Evolutionary conservation across 352 stramenopile genomes (phyloP), one percentile per base, ranked within the genome.

Genomic region (Elongisporangium prolatum): DNA sequence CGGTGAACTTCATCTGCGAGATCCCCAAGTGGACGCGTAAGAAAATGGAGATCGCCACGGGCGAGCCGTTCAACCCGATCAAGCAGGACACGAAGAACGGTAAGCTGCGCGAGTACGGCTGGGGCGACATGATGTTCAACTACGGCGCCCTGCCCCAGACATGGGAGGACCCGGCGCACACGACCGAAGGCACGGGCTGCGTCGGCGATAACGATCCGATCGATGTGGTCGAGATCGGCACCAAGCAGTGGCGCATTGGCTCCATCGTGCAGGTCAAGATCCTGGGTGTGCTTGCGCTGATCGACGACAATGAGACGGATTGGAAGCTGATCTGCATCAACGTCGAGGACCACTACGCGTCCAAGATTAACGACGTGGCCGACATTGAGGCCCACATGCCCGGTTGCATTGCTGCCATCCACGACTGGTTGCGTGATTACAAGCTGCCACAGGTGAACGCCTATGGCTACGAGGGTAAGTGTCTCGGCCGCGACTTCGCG

Each of bases 1-100:
- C 74, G 48, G 84, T 93, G 47, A 79, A 98, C 77, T 92, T 94
- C 50, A 71, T 93, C 89, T 98, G 95, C 56, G 97, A 99, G 77
- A 99, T 99, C 65, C 97, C 97, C 40, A 98, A 98, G 79, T 97
- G 92, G 81, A 98, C 94, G 55, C 97, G 95, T 54, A 97, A 97
- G 59, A 99, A 99, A 79, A 99, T 99, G 94, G 98, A 99, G 84
- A 97, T 99, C 37, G 90, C 91, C 64, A 99, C 98, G 51, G 87
- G 86, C 14, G 68, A 96, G 52, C 72, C 77, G 9, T 96, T 97
- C 65, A 99, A 99, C 80, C 93, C 95, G 21, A 99, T 99, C 72
- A 98, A 96, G 67, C 98, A 99, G 79, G 98, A 99, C 80, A 96
- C 88, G 21, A 99, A 99, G 83, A 99, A 99, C 69, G 97, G 97